These are phyloP conservation scores for Pisolithus thermaeus DNA, from an alignment of 1,284 basidiomycete genomes.

Conservation along the genomic window DNA sequence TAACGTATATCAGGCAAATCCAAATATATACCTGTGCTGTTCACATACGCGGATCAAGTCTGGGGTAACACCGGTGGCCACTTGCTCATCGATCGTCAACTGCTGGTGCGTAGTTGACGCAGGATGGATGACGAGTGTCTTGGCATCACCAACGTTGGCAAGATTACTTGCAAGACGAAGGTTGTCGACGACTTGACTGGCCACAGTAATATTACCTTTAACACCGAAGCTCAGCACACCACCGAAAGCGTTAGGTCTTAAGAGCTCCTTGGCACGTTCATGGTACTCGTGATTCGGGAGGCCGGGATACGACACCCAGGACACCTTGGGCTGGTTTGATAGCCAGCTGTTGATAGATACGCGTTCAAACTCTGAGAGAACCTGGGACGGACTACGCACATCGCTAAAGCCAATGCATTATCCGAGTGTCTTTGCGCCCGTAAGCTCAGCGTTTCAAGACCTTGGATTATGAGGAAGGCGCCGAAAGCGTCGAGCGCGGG, in stretches of 20 bases:
- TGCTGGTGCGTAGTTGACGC: conserved; percentile 40
- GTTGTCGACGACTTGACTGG: conserved; percentile 67
- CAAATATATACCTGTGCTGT: too few species aligned
- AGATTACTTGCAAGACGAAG: conserved; percentile 73
- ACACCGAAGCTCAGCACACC: conserved; percentile 83
- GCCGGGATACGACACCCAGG: conserved; percentile 84
- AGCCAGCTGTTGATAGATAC: conserved; percentile 46
- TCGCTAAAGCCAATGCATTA: conserved; percentile 71
- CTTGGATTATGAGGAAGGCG: conserved; percentile 78
- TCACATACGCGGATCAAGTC: conserved; percentile 77
- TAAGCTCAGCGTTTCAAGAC: conserved; percentile 82
- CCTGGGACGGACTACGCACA: conserved; percentile 30
- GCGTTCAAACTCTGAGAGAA: background rate
- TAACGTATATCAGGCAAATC: too few species aligned
- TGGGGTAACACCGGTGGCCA: conserved; percentile 68
- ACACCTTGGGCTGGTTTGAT: conserved; percentile 62
- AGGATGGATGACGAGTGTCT: conserved; percentile 82
- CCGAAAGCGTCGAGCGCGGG: conserved; percentile 75
- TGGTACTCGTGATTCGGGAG: conserved; percentile 63
- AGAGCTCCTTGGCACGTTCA: conserved; percentile 50
- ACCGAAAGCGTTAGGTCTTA: conserved; percentile 58
- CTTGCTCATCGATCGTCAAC: conserved; percentile 55
- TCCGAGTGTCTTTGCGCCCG: conserved; percentile 72
- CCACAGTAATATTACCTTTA: conserved; percentile 57
- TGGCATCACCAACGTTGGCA: conserved; percentile 77